These are phyloP conservation scores for Triticum dicoccoides DNA, from an alignment of 176 grass and related monocot genomes.

Conservation along the genomic window DNA sequence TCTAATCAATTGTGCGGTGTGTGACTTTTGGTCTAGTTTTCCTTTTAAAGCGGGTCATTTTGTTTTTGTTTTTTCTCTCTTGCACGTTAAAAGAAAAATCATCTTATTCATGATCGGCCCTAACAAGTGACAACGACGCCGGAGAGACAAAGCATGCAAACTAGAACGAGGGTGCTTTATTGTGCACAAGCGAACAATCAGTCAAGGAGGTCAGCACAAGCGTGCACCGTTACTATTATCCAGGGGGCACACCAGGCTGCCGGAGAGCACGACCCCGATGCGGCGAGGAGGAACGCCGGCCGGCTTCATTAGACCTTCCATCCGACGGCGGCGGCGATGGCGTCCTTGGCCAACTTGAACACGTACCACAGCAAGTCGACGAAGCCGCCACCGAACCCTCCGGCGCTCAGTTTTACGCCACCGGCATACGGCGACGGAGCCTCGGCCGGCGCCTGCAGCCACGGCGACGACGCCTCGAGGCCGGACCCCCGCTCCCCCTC, in stretches of 20 bases:
- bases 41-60: too few relatives aligned
- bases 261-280: background rate
- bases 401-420: background rate
- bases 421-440: slow-evolving; percentile 1
- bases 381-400: background rate
- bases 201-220: background rate
- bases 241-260: background rate
- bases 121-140: too few relatives aligned
- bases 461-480: background rate
- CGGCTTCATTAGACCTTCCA: slow-evolving; percentile 14
- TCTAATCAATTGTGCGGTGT: too few relatives aligned
- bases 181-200: background rate
- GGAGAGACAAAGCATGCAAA: background rate
- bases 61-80: too few relatives aligned
- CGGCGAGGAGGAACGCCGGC: background rate
- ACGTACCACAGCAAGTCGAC: slow-evolving; percentile 26
- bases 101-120: too few relatives aligned
- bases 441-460: background rate
- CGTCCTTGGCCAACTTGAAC: slow-evolving; percentile 24
- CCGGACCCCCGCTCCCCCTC: background rate
- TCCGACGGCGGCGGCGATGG: background rate
- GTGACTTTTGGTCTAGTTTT: too few relatives aligned
- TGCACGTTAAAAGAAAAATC: too few relatives aligned
- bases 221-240: background rate
- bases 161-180: background rate